Percentiles rank a stretch among this genome's conserved stretches.
Conservation (phyloP, 129 eudicot species). For the Pseudognaphalium luteoalbum region DNA sequence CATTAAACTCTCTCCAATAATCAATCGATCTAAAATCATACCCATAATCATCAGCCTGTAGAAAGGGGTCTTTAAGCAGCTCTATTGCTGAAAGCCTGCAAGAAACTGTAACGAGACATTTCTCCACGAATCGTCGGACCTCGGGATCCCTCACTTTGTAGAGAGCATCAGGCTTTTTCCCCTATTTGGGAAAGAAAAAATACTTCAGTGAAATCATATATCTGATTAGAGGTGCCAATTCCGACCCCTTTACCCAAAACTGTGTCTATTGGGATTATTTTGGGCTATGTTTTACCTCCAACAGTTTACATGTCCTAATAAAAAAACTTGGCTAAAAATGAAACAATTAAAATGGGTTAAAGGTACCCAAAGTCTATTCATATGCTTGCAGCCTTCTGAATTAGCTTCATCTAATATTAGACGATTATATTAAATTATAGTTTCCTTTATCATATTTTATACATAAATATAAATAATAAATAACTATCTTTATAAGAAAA, state of each 20-base stretch:
- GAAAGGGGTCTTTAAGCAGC: conserved; percentile 86
- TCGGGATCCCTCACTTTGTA: conserved; percentile 82
- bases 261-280: background rate
- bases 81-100: conserved; percentile 70
- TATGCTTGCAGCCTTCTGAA: conserved; percentile 4
- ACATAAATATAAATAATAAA: no score
- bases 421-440: no score
- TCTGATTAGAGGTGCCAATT: background rate
- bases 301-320: background rate
- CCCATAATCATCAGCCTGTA: conserved; percentile 55
- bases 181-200: conserved; percentile 43
- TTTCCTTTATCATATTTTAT: no score
- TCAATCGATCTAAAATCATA: conserved; percentile 46
- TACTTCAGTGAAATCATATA: conserved; percentile 7
- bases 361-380: conserved; percentile 7
- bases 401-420: no score
- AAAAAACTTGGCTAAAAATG: background rate
- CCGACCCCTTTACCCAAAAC: background rate
- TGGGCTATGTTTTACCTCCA: background rate
- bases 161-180: conserved; percentile 74
- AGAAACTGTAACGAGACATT: conserved; percentile 79
- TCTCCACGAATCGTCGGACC: conserved; percentile 74
- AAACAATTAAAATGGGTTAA: background rate
- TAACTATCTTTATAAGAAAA: background rate
- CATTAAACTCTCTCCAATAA: conserved; percentile 52